A percentile compares a stretch with the other conserved stretches of the same genome.
These are phyloP conservation scores for Keithomyces neogunnii DNA, from an alignment of 2,329 filamentous ascomycete species.

Conservation along the genomic window DNA sequence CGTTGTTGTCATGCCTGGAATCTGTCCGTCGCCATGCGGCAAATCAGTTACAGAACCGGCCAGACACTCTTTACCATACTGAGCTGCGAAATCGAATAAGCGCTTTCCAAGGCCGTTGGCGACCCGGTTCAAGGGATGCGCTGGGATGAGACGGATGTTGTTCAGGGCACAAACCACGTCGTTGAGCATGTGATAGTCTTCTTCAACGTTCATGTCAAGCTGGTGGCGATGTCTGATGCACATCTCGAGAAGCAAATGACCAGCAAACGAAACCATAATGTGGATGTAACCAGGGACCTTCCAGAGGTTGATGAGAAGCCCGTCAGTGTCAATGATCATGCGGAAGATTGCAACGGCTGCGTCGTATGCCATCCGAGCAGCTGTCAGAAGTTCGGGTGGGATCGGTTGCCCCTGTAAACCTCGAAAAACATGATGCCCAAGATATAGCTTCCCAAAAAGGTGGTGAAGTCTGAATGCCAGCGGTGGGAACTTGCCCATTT, in stretches of 20 bases:
- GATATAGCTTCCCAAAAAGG: constrained; percentile 4
- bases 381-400: not conserved
- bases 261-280: constrained; percentile 7
- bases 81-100: constrained; percentile 3
- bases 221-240: constrained; percentile 3
- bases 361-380: constrained; percentile 4
- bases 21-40: not conserved
- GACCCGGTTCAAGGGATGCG: constrained; percentile 2
- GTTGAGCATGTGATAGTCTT: constrained; percentile 1
- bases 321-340: not conserved
- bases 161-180: not conserved
- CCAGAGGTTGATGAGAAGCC: not conserved
- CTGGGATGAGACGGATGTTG: not conserved
- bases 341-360: constrained; percentile 1
- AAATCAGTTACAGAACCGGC: not conserved
- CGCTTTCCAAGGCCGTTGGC: constrained; percentile 1
- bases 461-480: constrained; percentile 3
- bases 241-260: constrained; percentile 6
- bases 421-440: constrained; percentile 6
- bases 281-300: constrained; percentile 4
- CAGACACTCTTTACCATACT: constrained; percentile 3
- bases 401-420: not conserved
- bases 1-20: not conserved
- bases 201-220: constrained; percentile 2
- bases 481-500: constrained; percentile 2